A percentile compares a stretch with the other conserved stretches of the same genome.
phyloP scores from a whole-genome alignment of 768 basidiomycete genomes.

The Russula foetens region DNA sequence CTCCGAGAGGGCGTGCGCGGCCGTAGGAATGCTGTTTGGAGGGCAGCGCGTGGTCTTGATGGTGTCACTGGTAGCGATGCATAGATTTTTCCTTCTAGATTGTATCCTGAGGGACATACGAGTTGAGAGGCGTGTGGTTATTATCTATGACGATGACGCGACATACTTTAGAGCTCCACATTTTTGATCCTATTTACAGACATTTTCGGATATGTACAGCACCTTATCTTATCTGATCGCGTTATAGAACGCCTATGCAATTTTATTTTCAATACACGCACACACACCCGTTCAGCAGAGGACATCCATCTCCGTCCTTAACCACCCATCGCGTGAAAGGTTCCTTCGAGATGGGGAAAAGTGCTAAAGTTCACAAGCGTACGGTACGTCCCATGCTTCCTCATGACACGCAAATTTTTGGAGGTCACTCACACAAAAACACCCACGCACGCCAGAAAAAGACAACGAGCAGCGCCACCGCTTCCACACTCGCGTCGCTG shows the following conservation, averaged over 20 bases:
- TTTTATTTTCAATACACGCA: not conserved
- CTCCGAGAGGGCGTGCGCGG: constrained; percentile 84
- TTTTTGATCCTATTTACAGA: not conserved
- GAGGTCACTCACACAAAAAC: not conserved
- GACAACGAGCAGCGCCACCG: constrained; percentile 1
- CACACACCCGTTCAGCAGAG: no score
- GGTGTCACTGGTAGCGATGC: not conserved
- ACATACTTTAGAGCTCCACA: constrained; percentile 1
- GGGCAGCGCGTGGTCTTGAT: constrained; percentile 24
- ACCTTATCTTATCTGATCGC: constrained; percentile 10
- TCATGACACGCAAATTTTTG: not conserved
- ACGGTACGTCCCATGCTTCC: constrained; percentile 31
- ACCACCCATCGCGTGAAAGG: no score
- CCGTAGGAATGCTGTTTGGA: constrained; percentile 46
- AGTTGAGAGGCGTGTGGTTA: not conserved
- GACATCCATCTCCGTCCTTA: no score
- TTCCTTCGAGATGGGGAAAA: constrained; percentile 45
- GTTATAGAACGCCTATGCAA: not conserved
- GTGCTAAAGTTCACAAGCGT: constrained; percentile 59
- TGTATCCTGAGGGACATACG: not conserved
- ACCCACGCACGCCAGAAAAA: constrained; percentile 22
- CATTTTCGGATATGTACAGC: not conserved
- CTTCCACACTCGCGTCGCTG: constrained; percentile 4
- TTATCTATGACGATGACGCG: not conserved
- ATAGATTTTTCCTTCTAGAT: not conserved